Percentiles rank a stretch among this genome's conserved stretches.
These are phyloP conservation scores for Fusarium sp. DNA, from an alignment of 2,329 filamentous ascomycete genomes.

Conservation along the genomic window DNA sequence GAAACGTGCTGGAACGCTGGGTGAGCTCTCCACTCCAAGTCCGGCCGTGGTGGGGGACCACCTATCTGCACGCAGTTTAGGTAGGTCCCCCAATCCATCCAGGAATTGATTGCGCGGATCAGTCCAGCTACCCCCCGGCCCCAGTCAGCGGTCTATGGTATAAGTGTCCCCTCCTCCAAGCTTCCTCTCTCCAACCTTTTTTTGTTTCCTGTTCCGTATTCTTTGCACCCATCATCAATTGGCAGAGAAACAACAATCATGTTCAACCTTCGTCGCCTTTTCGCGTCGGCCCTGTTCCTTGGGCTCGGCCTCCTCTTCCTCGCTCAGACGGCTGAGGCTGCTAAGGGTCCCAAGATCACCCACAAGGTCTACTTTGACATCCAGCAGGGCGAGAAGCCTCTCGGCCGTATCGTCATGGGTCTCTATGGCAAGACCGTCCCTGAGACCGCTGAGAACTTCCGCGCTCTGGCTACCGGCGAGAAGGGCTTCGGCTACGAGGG, in stretches of 20 bases:
- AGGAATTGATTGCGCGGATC: conserved; percentile 25
- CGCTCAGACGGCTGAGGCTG: conserved; percentile 77
- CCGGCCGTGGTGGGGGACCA: conserved; percentile 19
- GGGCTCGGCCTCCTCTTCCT: conserved; percentile 81
- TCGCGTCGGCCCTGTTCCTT: conserved; percentile 80
- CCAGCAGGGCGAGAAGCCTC: conserved; percentile 76
- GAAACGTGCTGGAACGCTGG: conserved; percentile 45
- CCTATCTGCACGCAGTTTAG: conserved; percentile 24
- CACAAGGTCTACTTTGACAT: conserved; percentile 95
- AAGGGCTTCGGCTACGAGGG: conserved; percentile 87
- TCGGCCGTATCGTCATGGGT: conserved; percentile 83
- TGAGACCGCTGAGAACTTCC: conserved; percentile 80
- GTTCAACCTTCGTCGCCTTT: conserved; percentile 78
- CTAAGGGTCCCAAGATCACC: conserved; percentile 94
- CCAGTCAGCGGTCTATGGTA: conserved; percentile 35
- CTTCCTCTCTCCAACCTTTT: conserved; percentile 30
- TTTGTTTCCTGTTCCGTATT: conserved; percentile 16
- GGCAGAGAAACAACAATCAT: conserved; percentile 63
- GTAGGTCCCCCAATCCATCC: conserved; percentile 17
- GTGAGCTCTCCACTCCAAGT: conserved; percentile 33
- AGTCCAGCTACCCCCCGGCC: conserved; percentile 32
- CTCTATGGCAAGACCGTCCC: conserved; percentile 90
- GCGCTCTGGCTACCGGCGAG: conserved; percentile 84
- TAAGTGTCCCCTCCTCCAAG: conserved; percentile 45
- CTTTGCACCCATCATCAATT: conserved; percentile 36